phyloP scores from a whole-genome alignment of 805 yeast genomes.

The Schizosaccharomyces octosporus region DNA sequence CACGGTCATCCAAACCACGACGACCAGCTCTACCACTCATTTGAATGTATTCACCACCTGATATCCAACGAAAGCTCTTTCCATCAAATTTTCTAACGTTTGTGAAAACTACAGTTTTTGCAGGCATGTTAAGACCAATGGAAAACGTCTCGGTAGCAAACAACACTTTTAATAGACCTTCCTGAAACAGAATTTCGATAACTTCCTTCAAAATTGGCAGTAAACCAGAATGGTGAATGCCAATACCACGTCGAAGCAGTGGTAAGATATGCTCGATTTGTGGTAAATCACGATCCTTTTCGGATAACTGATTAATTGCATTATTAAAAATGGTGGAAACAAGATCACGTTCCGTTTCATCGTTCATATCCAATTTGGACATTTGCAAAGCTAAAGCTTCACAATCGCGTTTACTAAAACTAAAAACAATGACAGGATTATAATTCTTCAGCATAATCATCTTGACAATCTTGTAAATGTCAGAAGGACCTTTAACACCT shows the following conservation, averaged over 20 bases:
- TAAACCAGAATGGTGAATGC: conserved; percentile 93
- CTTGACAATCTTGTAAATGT: conserved; percentile 66
- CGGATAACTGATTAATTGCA: conserved; percentile 72
- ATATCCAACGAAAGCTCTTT: conserved; percentile 89
- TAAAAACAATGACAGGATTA: conserved; percentile 93
- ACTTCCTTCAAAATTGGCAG: conserved; percentile 84
- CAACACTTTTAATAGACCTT: conserved; percentile 76
- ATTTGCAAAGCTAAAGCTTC: conserved; percentile 81
- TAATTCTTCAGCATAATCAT: conserved; percentile 94
- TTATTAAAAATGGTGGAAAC: conserved; percentile 71
- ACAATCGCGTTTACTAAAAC: conserved; percentile 93
- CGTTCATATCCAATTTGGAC: conserved; percentile 86
- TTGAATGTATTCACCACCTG: conserved; percentile 97
- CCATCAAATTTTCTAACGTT: conserved; percentile 98
- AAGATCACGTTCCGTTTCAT: conserved; percentile 80
- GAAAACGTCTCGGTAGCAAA: conserved; percentile 97
- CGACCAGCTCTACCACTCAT: conserved; percentile 99
- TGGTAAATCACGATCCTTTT: conserved; percentile 73
- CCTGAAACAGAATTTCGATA: conserved; percentile 87
- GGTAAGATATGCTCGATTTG: conserved; percentile 86
- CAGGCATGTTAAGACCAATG: conserved; percentile 97
- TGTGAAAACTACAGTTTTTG: conserved; percentile 93
- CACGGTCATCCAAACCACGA: conserved; percentile 97
- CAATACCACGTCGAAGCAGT: conserved; percentile 77
- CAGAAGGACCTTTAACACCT: conserved; percentile 33